These are phyloP conservation scores for Pochonia chlamydosporia DNA, from an alignment of 2,329 filamentous ascomycete species.

Conservation along the genomic window DNA sequence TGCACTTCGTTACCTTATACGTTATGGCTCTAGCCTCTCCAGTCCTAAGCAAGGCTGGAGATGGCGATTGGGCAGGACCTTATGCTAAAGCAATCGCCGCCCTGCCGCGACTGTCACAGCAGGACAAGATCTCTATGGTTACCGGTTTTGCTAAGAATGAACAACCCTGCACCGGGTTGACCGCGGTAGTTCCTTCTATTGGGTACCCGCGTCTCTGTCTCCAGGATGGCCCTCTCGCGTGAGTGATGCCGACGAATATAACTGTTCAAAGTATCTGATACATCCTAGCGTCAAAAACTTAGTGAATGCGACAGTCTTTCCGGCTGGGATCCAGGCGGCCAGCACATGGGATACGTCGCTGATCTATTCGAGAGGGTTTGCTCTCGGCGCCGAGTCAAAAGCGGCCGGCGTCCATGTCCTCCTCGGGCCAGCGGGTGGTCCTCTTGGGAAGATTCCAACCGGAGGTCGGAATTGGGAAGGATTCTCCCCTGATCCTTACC, in stretches of 20 bases:
- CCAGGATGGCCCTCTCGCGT: conserved; percentile 75
- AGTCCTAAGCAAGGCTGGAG: too few relatives aligned
- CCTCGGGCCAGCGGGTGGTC: conserved; percentile 45
- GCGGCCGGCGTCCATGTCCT: conserved; percentile 72
- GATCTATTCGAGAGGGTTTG: conserved; percentile 45
- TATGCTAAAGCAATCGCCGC: too few relatives aligned
- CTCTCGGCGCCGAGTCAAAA: conserved; percentile 56
- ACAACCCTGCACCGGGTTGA: too few relatives aligned
- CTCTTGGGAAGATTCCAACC: conserved; percentile 38
- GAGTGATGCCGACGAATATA: conserved; percentile 68
- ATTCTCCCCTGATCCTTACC: conserved; percentile 65
- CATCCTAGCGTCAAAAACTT: too few relatives aligned
- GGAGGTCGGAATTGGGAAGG: conserved; percentile 59
- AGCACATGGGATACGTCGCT: conserved; percentile 75
- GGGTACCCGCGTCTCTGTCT: conserved; percentile 71
- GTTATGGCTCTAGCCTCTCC: too few relatives aligned
- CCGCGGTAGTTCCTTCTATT: conserved; percentile 67
- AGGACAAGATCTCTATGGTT: too few relatives aligned
- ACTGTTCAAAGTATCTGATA: too few relatives aligned
- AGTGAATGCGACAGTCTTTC: conserved; percentile 81
- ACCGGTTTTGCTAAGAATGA: too few relatives aligned
- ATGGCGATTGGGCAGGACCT: too few relatives aligned
- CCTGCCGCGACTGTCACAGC: too few relatives aligned
- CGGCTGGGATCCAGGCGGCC: conserved; percentile 70
- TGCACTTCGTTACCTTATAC: too few relatives aligned